A percentile compares a stretch with the other conserved stretches of the same genome.
phyloP scores from a whole-genome alignment of 257 asterid species.

The Plectranthus barbatus region DNA sequence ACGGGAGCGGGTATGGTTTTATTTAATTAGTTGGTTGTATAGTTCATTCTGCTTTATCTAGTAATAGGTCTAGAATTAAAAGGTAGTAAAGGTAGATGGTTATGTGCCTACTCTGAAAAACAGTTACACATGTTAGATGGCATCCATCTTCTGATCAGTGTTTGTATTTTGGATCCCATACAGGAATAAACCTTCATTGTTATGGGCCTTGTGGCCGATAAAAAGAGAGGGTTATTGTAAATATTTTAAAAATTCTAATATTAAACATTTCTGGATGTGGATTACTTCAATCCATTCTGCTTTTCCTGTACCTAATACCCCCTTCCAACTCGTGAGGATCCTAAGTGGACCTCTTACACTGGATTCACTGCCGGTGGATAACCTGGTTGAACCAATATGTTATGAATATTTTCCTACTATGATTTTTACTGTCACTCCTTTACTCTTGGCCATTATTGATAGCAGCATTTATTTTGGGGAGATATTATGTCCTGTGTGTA shows the following conservation, averaged over 20 bases:
- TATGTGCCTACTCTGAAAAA: too few species aligned
- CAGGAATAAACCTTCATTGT: background rate
- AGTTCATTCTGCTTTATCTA: conserved; percentile 3
- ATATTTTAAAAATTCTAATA: background rate
- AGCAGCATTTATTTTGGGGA: background rate
- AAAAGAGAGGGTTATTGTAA: too few species aligned
- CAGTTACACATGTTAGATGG: background rate
- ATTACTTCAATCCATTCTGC: background rate
- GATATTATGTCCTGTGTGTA: background rate
- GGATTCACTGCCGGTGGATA: background rate
- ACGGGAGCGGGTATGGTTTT: conserved; percentile 80
- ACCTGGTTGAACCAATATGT: background rate
- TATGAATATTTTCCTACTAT: background rate
- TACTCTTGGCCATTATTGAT: background rate
- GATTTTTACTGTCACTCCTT: background rate
- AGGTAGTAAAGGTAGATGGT: too few species aligned
- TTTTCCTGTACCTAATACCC: background rate
- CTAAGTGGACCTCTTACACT: background rate
- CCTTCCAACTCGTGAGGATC: background rate
- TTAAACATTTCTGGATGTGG: background rate
- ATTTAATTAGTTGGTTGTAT: background rate
- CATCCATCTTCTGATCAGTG: background rate
- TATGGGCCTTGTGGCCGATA: too few species aligned
- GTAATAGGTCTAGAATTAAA: background rate
- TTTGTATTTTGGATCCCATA: background rate